Base-by-base conservation (phyloP, 805 yeast species). In the Candida hungchunana region DNA sequence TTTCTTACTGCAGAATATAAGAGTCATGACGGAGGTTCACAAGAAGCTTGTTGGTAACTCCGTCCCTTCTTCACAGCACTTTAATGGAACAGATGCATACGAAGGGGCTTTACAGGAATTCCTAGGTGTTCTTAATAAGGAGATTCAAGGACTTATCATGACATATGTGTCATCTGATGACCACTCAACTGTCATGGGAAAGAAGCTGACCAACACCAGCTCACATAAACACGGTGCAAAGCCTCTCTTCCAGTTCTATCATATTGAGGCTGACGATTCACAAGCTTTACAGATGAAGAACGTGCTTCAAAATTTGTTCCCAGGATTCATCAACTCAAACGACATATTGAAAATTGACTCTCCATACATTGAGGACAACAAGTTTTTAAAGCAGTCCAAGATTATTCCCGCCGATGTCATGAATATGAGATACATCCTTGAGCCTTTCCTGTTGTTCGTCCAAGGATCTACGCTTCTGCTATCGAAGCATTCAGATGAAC, bases 381-480 rank as follows among this genome's bases (percentile, higher is more conserved):
- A 73, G 3, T 69, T 69, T 40, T 66, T 76, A 16, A 71, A 73
- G 46, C 79, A 80, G 35, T 79, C 81, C 42, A 69, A 79, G 4
- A 59, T 86, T 25, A 82, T 84, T 3, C 76, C 79, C 1, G 77
- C 86, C 3, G 78, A 77, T 50, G 71, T 87, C 12, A 78, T 82
- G 59, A 86, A 88, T 50, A 85, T 89, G 81, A 71, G 89, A 45
- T 71, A 83, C 5, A 71, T 88, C 12, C 59, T 86, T 32, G 95
- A 83, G 39, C 79, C 84, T 25, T 76, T 86, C 25, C 66, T 86
- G 31, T 61, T 77, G 10, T 86, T 85, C 51, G 65, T 77, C 18
- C 79, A 83, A 29, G 78, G 84, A 2, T 63, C 83, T 1, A 62
- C 67, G 9, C 48, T 67, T 3, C 50, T 69, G 5, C 56, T 72